phyloP scores from a whole-genome alignment of 371 early-diverging fungal species.

The Saksenaea oblongispora region DNA sequence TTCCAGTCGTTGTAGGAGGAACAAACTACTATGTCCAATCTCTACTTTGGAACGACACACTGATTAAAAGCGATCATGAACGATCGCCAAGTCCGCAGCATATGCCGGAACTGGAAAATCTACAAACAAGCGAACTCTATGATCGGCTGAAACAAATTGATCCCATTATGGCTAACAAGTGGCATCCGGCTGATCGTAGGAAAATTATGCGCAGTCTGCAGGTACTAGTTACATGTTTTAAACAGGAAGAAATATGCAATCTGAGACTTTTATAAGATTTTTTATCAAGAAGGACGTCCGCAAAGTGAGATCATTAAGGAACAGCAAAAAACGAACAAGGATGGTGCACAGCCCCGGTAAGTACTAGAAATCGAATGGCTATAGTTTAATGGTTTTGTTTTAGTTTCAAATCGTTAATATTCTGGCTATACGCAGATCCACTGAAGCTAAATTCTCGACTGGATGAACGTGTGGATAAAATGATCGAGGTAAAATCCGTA shows the following conservation, averaged over 20 bases:
- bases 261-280: constrained; percentile 49
- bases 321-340: constrained; percentile 49
- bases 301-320: constrained; percentile 74
- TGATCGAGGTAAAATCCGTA: constrained; percentile 66
- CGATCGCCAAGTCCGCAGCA: constrained; percentile 16
- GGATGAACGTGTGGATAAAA: constrained; percentile 82
- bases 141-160: constrained; percentile 69
- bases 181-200: constrained; percentile 91
- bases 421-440: constrained; percentile 87
- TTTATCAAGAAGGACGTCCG: constrained; percentile 67
- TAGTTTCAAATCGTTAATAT: constrained; percentile 60
- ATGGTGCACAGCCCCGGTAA: constrained; percentile 33
- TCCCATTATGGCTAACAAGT: constrained; percentile 86
- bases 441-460: constrained; percentile 70
- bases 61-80: constrained; percentile 32
- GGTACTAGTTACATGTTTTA: constrained; percentile 31
- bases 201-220: constrained; percentile 85
- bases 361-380: neutral
- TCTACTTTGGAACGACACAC: constrained; percentile 75
- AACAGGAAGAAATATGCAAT: neutral
- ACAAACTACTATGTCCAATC: constrained; percentile 96
- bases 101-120: constrained; percentile 34
- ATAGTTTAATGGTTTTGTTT: neutral
- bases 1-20: constrained; percentile 94
- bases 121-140: constrained; percentile 57